These are phyloP conservation scores for Thalassiosira mediterranea DNA, from an alignment of 352 stramenopile species.

Conservation along the genomic window DNA sequence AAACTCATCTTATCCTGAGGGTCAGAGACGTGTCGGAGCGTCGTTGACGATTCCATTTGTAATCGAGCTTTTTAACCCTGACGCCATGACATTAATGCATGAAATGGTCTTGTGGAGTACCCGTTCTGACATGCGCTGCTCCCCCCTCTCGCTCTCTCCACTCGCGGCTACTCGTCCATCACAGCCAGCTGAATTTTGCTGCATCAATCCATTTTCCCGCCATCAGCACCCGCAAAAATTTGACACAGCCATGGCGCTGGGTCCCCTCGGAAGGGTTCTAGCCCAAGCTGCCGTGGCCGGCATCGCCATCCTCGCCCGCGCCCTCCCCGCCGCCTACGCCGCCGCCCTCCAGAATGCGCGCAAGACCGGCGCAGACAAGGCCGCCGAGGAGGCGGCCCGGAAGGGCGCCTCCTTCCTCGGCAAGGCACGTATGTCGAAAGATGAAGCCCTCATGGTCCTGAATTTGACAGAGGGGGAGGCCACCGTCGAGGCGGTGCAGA, in stretches of 20 bases:
- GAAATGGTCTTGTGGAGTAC: not conserved
- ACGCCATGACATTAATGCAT: constrained; percentile 21
- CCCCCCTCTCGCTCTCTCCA: not conserved
- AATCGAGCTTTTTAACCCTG: constrained; percentile 82
- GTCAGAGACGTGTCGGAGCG: constrained; percentile 52
- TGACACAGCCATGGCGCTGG: constrained; percentile 65
- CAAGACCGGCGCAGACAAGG: constrained; percentile 65
- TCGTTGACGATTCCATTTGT: constrained; percentile 58
- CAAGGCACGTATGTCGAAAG: constrained; percentile 55
- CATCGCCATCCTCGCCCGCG: constrained; percentile 85
- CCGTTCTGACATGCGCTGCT: not conserved
- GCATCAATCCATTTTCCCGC: too few species aligned
- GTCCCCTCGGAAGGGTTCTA: constrained; percentile 83
- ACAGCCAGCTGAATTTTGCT: too few species aligned
- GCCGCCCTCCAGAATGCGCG: constrained; percentile 71
- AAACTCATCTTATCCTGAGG: constrained; percentile 72
- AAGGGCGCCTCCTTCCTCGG: constrained; percentile 58
- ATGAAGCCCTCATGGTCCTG: constrained; percentile 69
- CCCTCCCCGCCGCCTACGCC: constrained; percentile 88
- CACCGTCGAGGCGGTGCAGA: constrained; percentile 56
- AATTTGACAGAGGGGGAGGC: constrained; percentile 67
- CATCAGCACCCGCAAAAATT: too few species aligned
- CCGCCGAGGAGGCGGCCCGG: constrained; percentile 40
- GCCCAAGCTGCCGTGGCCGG: constrained; percentile 81
- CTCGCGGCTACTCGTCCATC: not conserved